Conservation (phyloP, 805 yeast species). For the Candida nanaspora region DNA sequence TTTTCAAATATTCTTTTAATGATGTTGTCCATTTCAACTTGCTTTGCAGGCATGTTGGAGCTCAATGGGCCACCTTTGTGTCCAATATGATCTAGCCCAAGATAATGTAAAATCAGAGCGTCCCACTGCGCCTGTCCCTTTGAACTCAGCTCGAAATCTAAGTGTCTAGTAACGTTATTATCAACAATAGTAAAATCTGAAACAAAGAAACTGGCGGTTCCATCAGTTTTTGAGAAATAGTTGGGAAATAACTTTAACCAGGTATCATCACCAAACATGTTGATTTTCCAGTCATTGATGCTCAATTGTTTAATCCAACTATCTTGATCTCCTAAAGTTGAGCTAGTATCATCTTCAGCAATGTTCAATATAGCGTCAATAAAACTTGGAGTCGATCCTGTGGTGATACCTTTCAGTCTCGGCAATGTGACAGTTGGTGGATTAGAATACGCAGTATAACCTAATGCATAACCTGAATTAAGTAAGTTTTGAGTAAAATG, state of each 20-base stretch:
- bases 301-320: slow-evolving; percentile 77
- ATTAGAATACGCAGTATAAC: slow-evolving; percentile 84
- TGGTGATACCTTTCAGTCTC: slow-evolving; percentile 83
- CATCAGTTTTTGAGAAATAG: slow-evolving; percentile 61
- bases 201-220: slow-evolving; percentile 90
- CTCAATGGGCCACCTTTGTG: slow-evolving; percentile 93
- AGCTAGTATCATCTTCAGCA: slow-evolving; percentile 77
- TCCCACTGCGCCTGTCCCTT: slow-evolving; percentile 56
- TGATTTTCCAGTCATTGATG: slow-evolving; percentile 36
- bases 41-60: slow-evolving; percentile 73
- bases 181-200: slow-evolving; percentile 95
- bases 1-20: slow-evolving; percentile 41
- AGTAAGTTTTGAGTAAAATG: slow-evolving; percentile 56
- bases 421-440: slow-evolving; percentile 98
- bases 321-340: slow-evolving; percentile 67
- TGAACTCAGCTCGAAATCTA: slow-evolving; percentile 48
- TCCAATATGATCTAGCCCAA: slow-evolving; percentile 96
- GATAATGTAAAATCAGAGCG: slow-evolving; percentile 76
- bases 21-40: slow-evolving; percentile 76
- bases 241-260: slow-evolving; percentile 88
- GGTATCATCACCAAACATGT: slow-evolving; percentile 96
- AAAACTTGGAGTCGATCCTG: slow-evolving; percentile 92
- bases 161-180: slow-evolving; percentile 82
- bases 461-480: slow-evolving; percentile 63
- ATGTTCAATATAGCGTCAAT: slow-evolving; percentile 90